phyloP scores from a whole-genome alignment of 768 basidiomycete genomes.

The Tylopilus rubrobrunneus region DNA sequence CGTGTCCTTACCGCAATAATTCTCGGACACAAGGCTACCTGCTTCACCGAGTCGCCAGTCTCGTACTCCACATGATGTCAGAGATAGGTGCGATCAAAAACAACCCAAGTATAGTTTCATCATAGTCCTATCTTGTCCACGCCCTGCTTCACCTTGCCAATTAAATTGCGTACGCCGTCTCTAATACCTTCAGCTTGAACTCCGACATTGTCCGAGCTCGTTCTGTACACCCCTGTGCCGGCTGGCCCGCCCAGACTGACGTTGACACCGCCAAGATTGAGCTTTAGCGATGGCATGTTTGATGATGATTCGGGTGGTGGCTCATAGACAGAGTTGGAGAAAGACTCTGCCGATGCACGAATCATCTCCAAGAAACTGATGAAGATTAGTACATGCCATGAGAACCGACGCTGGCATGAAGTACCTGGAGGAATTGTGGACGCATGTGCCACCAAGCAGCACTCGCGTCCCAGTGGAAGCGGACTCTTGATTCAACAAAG shows the following conservation, averaged over 20 bases:
- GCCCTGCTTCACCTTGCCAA: slow-evolving; percentile 87
- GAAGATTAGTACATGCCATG: slow-evolving; percentile 6
- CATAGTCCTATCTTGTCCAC: slow-evolving; percentile 56
- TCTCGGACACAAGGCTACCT: not conserved
- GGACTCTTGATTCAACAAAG: slow-evolving; percentile 83
- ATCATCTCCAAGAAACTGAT: slow-evolving; percentile 87
- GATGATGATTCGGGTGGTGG: slow-evolving; percentile 72
- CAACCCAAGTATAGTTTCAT: not conserved
- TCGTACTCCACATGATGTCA: not conserved
- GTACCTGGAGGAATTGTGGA: slow-evolving; percentile 92
- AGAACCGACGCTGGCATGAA: slow-evolving; percentile 14
- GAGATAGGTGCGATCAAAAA: not conserved
- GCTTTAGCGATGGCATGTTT: slow-evolving; percentile 76
- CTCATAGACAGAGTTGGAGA: slow-evolving; percentile 64
- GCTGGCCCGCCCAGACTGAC: slow-evolving; percentile 87
- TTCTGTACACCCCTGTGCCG: slow-evolving; percentile 82
- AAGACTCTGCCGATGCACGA: slow-evolving; percentile 59
- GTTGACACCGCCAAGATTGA: slow-evolving; percentile 90
- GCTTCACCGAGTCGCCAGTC: not conserved
- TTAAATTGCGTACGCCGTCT: slow-evolving; percentile 82
- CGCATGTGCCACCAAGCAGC: slow-evolving; percentile 88
- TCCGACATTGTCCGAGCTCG: slow-evolving; percentile 66
- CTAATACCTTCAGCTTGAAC: slow-evolving; percentile 85
- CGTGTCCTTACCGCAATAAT: slow-evolving; percentile 19
- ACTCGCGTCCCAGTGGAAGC: slow-evolving; percentile 64